Base-by-base conservation (phyloP, 2,329 filamentous ascomycete genomes). In the Scedosporium aurantiacum region DNA sequence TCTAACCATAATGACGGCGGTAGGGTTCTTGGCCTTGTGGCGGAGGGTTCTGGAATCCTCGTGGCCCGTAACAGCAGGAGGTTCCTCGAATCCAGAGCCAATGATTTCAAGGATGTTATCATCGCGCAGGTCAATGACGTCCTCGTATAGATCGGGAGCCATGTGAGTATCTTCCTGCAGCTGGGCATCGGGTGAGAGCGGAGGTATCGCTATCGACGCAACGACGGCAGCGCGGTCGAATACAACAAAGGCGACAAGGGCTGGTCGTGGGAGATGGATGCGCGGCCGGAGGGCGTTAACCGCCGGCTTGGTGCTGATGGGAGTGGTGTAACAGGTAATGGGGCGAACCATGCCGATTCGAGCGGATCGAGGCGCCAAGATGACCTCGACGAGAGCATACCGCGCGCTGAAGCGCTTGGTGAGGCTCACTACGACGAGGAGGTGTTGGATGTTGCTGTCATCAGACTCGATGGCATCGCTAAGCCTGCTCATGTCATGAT, bases 211-310 rank as follows among this genome's bases (percentile, higher is more conserved):
- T 57, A 96, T 81, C 0, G 91, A 96, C 6, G 89, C 80, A 27
- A 97, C 75, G 21, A 94, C 82, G 27, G 94, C 80, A 3, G 90
- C 89, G 64, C 87, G 84, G 62, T 88, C 87, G 66, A 97, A 91
- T 1, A 93, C 80, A 45, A 94, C 74, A 70, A 92, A 96, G 5
- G 90, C 91, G 25, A 92, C 89, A 47, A 94, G 82, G 8, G 85
- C 86, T 16, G 91, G 89, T 58, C 83, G 83, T 4, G 94, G 91
- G 16, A 97, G 78, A 64, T 93, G 86, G 18, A 99, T 70, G 61
- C 83, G 84, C 52, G 90, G 88, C 64, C 79, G 75, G 18, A 71
- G 64, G 6, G 74, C 67, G 7, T 69, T 63, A 45, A 70, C 66
- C 23, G 74, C 72, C 12, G 72, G 66, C 37, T 71, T 69, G 25